A percentile compares a stretch with the other conserved stretches of the same genome.
These are phyloP conservation scores for Quercus ilex DNA, from an alignment of 306 rosid genomes.

Conservation along the genomic window DNA sequence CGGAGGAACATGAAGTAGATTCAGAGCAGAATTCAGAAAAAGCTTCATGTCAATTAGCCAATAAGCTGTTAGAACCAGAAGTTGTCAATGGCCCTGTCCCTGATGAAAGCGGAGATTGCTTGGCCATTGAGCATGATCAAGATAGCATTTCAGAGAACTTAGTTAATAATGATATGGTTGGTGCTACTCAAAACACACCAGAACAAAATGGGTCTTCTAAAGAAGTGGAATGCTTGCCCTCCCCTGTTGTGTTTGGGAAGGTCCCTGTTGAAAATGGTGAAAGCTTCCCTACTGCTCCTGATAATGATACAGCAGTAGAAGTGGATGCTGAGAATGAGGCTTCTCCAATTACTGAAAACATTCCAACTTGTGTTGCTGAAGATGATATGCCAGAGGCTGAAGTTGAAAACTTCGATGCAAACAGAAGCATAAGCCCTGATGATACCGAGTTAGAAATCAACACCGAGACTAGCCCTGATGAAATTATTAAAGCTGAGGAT, in stretches of 20 bases:
- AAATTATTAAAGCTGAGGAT: not conserved
- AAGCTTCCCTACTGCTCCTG: not conserved
- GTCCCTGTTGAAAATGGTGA: constrained; percentile 15
- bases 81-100: not conserved
- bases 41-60: not conserved
- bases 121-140: constrained; percentile 10
- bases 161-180: constrained; percentile 12
- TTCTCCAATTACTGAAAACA: not conserved
- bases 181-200: constrained; percentile 1
- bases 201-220: constrained; percentile 18
- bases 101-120: constrained; percentile 17
- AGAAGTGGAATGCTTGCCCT: constrained; percentile 9
- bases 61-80: constrained; percentile 7
- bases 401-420: not conserved
- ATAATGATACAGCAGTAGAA: not conserved
- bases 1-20: constrained; percentile 1
- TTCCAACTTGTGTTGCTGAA: not conserved
- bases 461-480: not conserved
- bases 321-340: constrained; percentile 3
- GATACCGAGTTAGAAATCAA: not conserved
- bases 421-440: constrained; percentile 15
- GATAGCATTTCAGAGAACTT: constrained; percentile 19
- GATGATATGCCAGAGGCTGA: constrained; percentile 5
- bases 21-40: constrained; percentile 18
- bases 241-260: not conserved